phyloP scores from a whole-genome alignment of 768 basidiomycete genomes.

The Termitomyces sp. region DNA sequence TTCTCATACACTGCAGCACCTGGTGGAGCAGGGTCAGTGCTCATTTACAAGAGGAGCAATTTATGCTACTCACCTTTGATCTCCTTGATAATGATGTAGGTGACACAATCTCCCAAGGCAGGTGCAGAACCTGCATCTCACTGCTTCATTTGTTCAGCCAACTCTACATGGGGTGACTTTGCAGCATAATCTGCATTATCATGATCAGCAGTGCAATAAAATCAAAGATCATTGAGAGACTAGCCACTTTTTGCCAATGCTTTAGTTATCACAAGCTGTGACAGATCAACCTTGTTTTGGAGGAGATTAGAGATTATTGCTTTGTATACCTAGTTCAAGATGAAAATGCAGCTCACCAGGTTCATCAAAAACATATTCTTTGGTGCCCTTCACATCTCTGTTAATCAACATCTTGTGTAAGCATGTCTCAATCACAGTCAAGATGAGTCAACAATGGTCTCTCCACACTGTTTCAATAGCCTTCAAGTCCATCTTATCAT shows the following conservation, averaged over 20 bases:
- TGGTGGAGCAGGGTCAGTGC: conserved; percentile 18
- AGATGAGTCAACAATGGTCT: conserved; percentile 97
- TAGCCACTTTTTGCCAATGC: conserved; percentile 83
- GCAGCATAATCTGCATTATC: conserved; percentile 69
- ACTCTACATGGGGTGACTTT: conserved; percentile 95
- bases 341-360: not conserved
- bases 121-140: conserved; percentile 98
- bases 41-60: not conserved
- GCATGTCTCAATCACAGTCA: conserved; percentile 97
- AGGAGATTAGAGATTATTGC: conserved; percentile 89
- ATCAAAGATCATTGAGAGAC: conserved; percentile 8
- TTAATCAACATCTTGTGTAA: conserved; percentile 97
- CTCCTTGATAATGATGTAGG: conserved; percentile 97
- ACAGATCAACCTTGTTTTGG: conserved; percentile 98
- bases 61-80: conserved; percentile 60
- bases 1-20: conserved; percentile 98
- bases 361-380: conserved; percentile 53
- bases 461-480: conserved; percentile 99
- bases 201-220: not conserved
- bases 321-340: conserved; percentile 71
- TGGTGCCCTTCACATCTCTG: conserved; percentile 87
- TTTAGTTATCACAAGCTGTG: conserved; percentile 98
- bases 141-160: conserved; percentile 92
- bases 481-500: conserved; percentile 99
- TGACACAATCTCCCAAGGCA: conserved; percentile 95